Evolutionary conservation across 148 eudicot genomes (phyloP).

Genomic region (Nyssa sinensis): DNA sequence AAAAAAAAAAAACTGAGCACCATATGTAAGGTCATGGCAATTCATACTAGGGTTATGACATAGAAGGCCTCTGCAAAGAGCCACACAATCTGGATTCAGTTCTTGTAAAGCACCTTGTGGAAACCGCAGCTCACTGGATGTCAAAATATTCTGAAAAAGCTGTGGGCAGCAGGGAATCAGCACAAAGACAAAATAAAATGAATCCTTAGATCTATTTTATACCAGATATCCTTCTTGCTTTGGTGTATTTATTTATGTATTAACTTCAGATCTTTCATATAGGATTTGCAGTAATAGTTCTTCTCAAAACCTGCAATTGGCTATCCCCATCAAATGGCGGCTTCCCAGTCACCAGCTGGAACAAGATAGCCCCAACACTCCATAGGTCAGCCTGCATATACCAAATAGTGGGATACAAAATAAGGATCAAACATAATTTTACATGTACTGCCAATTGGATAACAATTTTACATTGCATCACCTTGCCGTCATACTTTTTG

Average conservation of each 20-base stretch:
- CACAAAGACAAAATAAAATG: not conserved
- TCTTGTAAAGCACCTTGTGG: constrained; percentile 42
- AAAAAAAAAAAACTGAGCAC: not conserved
- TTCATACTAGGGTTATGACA: constrained; percentile 47
- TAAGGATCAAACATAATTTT: not conserved
- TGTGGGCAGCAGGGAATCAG: constrained; percentile 18
- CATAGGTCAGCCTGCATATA: constrained; percentile 51
- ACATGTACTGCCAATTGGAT: not conserved
- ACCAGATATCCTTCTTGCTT: not conserved
- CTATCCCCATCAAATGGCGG: constrained; percentile 48
- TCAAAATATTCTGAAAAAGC: constrained; percentile 52
- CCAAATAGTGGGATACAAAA: not conserved
- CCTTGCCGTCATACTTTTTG: constrained; percentile 54
- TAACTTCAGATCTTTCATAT: not conserved
- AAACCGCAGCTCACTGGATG: constrained; percentile 36
- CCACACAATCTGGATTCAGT: constrained; percentile 46
- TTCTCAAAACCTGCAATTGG: constrained; percentile 33
- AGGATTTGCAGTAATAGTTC: not conserved
- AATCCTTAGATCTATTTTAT: not conserved
- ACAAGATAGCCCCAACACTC: constrained; percentile 57
- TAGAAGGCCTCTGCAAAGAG: constrained; percentile 48
- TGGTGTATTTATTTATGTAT: not conserved
- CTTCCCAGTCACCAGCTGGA: constrained; percentile 48
- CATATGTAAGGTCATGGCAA: not conserved
- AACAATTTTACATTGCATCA: constrained; percentile 10